Evolutionary conservation across 2,329 filamentous ascomycete species (phyloP), one percentile per base, ranked within the genome.

Genomic region (Alternaria alternata): DNA sequence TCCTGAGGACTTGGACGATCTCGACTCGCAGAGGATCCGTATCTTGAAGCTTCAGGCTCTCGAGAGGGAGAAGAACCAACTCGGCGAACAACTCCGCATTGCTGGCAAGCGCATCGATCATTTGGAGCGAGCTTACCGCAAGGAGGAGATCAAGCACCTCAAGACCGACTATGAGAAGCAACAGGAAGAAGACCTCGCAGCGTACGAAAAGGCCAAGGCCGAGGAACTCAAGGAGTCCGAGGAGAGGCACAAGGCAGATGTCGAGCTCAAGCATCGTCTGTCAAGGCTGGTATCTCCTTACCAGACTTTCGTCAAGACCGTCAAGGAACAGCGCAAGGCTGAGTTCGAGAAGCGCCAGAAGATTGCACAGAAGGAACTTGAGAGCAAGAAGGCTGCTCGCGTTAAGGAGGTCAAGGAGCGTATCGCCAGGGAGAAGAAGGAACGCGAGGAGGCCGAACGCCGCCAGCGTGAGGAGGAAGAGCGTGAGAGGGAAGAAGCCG

Each of bases 31-130:
- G 51, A 90, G 91, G 66, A 91, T 99, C 71, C 94, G 95, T 78
- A 91, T 92, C 69, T 91, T 99, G 83, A 98, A 98, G 85, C 87
- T 99, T 59, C 91, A 92, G 62, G 94, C 97, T 81, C 88, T 99
- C 11, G 95, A 98, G 83, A 94, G 94, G 72, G 95, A 98, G 85
- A 99, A 98, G 90, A 96, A 94, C 75, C 93, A 95, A 75, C 89
- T 97, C 69, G 92, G 91, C 66, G 93, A 97, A 81, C 93, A 91
- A 78, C 88, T 98, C 54, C 90, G 93, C 72, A 88, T 96, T 72
- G 96, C 94, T 62, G 93, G 91, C 79, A 98, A 97, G 88, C 91
- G 95, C 66, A 92, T 97, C 73, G 95, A 99, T 77, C 94, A 99
- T 81, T 84, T 99, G 71, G 95, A 99, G 84, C 92, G 95, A 83